Evolutionary conservation across 768 basidiomycete species (phyloP), one percentile per base, ranked within the genome.

Genomic region (Lactarius sanguifluus): DNA sequence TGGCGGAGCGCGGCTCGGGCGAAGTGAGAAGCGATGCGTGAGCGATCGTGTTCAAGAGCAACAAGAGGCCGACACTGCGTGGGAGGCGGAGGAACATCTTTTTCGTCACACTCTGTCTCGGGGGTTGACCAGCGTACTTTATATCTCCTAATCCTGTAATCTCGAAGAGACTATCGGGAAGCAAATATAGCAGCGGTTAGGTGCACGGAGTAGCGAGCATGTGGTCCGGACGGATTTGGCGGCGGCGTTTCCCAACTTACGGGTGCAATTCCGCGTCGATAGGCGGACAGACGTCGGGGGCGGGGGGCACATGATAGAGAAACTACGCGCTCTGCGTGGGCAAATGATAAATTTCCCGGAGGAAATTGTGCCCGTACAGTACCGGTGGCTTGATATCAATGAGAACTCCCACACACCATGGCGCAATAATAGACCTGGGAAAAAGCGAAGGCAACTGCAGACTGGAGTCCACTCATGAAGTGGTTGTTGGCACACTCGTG

Each of bases 1-100:
- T 66, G 40, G 62, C 65, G 57, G 61, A 59, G 50, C 61, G 43
- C 43, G 66, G 52, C 62, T 54, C 38, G 20, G 36, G 57, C 13
- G 23, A 58, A 40, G 34, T 1, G 20, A 34, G 57, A 25, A 1
- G 57, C 23, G 38, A 36, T 36, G 36, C 34, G 23, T n/a, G 55
- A 32, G 16, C 18, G 55, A 16, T 34, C 55, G 55, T 16, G 6
- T 3, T 38, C 34, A n/a, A 40, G 57, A 40, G 55, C 16, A 58
- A 34, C 9, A 40, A 25, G 18, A 36, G 18, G 56, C 30, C 25
- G 7, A 28, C 52, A 16, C n/a, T 13, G 13, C 32, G 57, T 40
- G 38, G 36, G 13, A 40, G 57, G n/a, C 57, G n/a, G n/a, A 20
- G 13, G 34, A 40, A 15, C 36, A 58, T 58, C 57, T 9, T 40